Percentiles rank a stretch among this genome's conserved stretches.
Conservation (phyloP, 768 basidiomycete species). For the Leccinum variicolor region DNA sequence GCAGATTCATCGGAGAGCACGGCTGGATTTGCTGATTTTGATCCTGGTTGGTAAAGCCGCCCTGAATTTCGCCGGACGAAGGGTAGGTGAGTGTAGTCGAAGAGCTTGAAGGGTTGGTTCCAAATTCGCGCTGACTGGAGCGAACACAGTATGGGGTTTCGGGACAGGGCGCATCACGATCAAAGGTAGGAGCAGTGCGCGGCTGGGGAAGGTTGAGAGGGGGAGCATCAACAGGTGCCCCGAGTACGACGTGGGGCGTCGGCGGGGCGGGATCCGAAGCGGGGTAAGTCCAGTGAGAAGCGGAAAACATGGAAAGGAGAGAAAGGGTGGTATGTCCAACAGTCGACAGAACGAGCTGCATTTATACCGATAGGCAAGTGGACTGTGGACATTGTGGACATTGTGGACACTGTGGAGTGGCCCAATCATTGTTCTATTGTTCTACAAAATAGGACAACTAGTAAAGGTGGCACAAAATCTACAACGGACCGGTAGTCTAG, state of each 20-base stretch:
- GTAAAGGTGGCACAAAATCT: too few relatives aligned
- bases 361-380: slow-evolving; percentile 9
- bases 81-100: not conserved
- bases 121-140: not conserved
- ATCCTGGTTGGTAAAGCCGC: not conserved
- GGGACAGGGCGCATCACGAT: slow-evolving; percentile 15
- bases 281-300: not conserved
- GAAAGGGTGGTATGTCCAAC: not conserved
- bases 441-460: not conserved
- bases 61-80: not conserved
- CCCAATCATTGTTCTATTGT: not conserved
- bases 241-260: slow-evolving; percentile 8
- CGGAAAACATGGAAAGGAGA: not conserved
- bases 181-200: not conserved
- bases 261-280: not conserved
- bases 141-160: slow-evolving; percentile 6
- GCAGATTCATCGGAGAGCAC: not conserved
- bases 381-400: too few relatives aligned
- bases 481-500: slow-evolving; percentile 46
- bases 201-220: slow-evolving; percentile 1
- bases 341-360: not conserved
- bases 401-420: not conserved
- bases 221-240: not conserved
- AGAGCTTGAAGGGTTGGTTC: not conserved
- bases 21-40: not conserved